Base-by-base conservation (phyloP, 1,284 basidiomycete genomes). In the Phlebopus sp. region DNA sequence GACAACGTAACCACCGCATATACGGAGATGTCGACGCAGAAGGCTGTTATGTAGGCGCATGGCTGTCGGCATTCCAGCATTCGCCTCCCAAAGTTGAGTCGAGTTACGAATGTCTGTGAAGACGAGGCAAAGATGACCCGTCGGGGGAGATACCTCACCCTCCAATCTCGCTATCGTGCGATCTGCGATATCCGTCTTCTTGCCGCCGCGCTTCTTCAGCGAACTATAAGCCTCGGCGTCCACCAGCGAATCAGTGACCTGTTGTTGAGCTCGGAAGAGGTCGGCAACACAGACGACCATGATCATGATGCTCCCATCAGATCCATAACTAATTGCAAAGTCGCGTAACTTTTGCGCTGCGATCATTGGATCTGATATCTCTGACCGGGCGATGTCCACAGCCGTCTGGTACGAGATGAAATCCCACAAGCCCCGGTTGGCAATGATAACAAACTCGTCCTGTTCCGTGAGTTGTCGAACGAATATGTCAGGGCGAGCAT, bases 71-170 rank as follows among this genome's bases (percentile, higher is more conserved):
- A 99, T 99, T 4, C 95, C 95, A 0, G 88, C 83, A 62, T 99
- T 99, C 41, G 86, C 88, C 64, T 99, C 97, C 97, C 97, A 99
- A 2, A 99, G 74, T 52, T 90, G 86, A 0, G 97, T 99, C 52
- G 97, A 99, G 60, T 98, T 98, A 44, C 91, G 85, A 59, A 99
- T 98, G 72, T 99, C 97, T 15, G 96, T 99, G 70, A 99, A 99
- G 18, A 97, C 96, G 44, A 99, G 79, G 14, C 95, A 91, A 34
- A 99, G 75, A 61, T 92, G 87, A 0, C 97, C 97, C 4, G 75
- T 81, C 0, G 97, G 97, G 0, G 97, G 84, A 2, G 87, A 77
- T 42, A 97, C 88, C 63, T 98, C 95, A 38, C 80, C 78, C 46
- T 86, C 84, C 27, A 99, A 73, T 53, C 81, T 74, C n/a, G 72